phyloP scores from a whole-genome alignment of 1,284 basidiomycete genomes.

The Bondarzewia mesenterica region DNA sequence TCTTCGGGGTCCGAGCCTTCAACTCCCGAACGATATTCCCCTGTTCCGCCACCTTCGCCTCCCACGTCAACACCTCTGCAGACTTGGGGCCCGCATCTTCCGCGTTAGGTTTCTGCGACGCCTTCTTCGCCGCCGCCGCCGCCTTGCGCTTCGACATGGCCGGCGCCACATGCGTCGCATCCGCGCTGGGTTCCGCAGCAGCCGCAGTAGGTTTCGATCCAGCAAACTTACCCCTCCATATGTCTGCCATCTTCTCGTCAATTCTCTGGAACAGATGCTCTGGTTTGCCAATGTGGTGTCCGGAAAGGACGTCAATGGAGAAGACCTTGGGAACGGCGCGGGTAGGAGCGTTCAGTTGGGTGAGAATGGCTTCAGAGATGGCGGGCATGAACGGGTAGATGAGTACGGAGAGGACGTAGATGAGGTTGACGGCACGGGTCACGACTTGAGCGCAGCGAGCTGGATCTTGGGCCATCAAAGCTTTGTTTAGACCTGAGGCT shows the following conservation, averaged over 20 bases:
- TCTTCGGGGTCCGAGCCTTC: conserved; percentile 60
- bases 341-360: conserved; percentile 86
- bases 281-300: conserved; percentile 82
- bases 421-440: conserved; percentile 86
- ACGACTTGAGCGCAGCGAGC: conserved; percentile 87
- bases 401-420: conserved; percentile 83
- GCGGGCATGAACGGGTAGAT: conserved; percentile 97
- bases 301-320: conserved; percentile 78
- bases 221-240: conserved; percentile 76
- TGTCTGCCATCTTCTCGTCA: conserved; percentile 83
- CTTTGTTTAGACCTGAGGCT: conserved; percentile 86
- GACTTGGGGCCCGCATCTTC: conserved; percentile 51
- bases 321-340: conserved; percentile 65
- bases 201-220: conserved; percentile 26
- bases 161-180: conserved; percentile 32
- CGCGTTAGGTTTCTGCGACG: conserved; percentile 22
- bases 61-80: conserved; percentile 53
- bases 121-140: conserved; percentile 24
- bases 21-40: conserved; percentile 61
- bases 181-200: conserved; percentile 25
- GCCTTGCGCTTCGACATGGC: conserved; percentile 49
- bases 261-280: conserved; percentile 93
- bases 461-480: conserved; percentile 76
- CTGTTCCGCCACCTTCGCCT: conserved; percentile 69
- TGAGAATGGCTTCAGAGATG: conserved; percentile 76